phyloP scores from a whole-genome alignment of 495 filamentous ascomycete genomes.

The Chaetomidium leptoderma region DNA sequence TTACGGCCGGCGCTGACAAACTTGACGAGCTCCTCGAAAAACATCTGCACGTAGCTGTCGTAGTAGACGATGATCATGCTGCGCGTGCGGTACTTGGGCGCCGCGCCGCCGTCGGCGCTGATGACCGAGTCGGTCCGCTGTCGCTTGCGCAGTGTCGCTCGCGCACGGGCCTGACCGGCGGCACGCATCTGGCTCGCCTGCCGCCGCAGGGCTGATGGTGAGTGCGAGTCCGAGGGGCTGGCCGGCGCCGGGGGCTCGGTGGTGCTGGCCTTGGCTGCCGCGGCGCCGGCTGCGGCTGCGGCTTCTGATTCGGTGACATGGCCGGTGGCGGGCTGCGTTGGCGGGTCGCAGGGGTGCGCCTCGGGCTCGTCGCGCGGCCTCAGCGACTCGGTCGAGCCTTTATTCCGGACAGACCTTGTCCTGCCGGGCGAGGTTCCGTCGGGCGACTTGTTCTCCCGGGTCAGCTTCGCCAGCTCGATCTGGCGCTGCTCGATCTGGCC shows the following conservation, averaged over 20 bases:
- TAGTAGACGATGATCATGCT: constrained; percentile 86
- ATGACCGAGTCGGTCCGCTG: constrained; percentile 57
- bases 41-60: constrained; percentile 76
- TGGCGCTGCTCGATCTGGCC: constrained; percentile 65
- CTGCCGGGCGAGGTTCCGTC: constrained; percentile 21
- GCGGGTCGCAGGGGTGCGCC: constrained; percentile 30
- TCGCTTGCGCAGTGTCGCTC: constrained; percentile 47
- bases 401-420: constrained; percentile 50
- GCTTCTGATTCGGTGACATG: constrained; percentile 4
- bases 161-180: constrained; percentile 40
- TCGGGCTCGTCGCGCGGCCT: constrained; percentile 48
- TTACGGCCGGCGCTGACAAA: constrained; percentile 76
- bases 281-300: constrained; percentile 18
- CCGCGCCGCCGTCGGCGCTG: constrained; percentile 45
- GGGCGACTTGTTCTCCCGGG: constrained; percentile 31
- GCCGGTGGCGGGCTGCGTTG: constrained; percentile 18
- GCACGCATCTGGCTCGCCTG: constrained; percentile 43
- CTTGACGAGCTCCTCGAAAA: constrained; percentile 75
- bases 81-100: constrained; percentile 60
- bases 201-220: constrained; percentile 46
- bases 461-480: constrained; percentile 55
- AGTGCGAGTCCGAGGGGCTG: constrained; percentile 30
- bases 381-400: constrained; percentile 61
- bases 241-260: constrained; percentile 17
- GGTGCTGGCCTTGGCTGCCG: constrained; percentile 12